phyloP scores from a whole-genome alignment of 2,329 filamentous ascomycete species.

The Fusarium agapanthi region DNA sequence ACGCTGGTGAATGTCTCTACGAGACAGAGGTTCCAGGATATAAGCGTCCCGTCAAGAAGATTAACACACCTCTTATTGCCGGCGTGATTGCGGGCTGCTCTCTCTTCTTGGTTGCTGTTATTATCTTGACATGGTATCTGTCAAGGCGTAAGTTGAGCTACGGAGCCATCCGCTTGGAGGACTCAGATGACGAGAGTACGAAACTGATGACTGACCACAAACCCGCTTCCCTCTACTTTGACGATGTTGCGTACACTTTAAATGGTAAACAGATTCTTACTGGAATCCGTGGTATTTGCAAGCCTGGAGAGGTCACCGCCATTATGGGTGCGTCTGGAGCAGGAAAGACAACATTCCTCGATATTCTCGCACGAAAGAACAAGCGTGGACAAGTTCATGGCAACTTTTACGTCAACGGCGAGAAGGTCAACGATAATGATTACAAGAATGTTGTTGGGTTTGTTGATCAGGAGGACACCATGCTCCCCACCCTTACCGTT shows the following conservation, averaged over 20 bases:
- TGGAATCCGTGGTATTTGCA: conserved; percentile 84
- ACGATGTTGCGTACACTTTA: conserved; percentile 85
- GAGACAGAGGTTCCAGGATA: conserved; percentile 94
- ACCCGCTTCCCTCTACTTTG: conserved; percentile 86
- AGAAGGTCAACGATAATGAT: conserved; percentile 83
- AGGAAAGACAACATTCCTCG: conserved; percentile 95
- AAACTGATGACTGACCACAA: conserved; percentile 93
- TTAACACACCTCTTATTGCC: conserved; percentile 96
- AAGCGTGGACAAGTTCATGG: conserved; percentile 84
- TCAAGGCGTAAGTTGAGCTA: conserved; percentile 76
- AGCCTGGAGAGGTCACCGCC: conserved; percentile 92
- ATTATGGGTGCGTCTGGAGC: conserved; percentile 99
- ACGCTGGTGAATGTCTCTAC: conserved; percentile 91
- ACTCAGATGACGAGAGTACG: conserved; percentile 86
- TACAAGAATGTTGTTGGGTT: conserved; percentile 95
- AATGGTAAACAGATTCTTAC: conserved; percentile 88
- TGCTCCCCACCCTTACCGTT: conserved; percentile 94
- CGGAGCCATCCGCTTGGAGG: conserved; percentile 83
- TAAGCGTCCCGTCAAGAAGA: conserved; percentile 85
- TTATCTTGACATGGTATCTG: conserved; percentile 86
- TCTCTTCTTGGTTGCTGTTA: conserved; percentile 87
- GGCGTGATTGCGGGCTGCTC: conserved; percentile 87
- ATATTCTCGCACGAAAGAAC: conserved; percentile 96
- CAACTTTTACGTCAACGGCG: conserved; percentile 91
- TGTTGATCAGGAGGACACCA: conserved; percentile 97